A percentile compares a stretch with the other conserved stretches of the same genome.
Conservation (phyloP, 345 rosid species). For the Zanthoxylum bungeanum region DNA sequence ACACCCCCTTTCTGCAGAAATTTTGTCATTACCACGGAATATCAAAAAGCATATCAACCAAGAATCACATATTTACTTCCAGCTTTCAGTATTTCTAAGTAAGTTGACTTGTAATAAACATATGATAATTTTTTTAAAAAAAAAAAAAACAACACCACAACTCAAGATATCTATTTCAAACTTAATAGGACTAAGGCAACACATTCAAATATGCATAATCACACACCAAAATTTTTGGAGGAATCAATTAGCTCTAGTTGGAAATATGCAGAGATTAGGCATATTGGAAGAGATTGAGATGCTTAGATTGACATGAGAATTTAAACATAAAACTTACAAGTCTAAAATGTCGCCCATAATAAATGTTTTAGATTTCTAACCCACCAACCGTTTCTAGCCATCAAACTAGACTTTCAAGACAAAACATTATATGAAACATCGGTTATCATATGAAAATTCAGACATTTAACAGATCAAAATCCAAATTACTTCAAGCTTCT, state of each 20-base stretch:
- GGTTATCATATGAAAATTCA: not conserved
- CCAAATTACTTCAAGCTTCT: not conserved
- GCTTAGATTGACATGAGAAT: not conserved
- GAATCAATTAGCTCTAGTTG: too few relatives aligned
- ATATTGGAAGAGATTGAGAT: not conserved
- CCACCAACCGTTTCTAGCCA: not conserved
- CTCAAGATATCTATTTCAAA: not conserved
- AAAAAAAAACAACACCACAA: not conserved
- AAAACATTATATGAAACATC: not conserved
- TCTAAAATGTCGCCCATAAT: not conserved
- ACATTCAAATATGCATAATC: not conserved
- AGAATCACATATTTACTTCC: not conserved
- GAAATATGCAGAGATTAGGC: not conserved
- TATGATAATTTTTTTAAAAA: too few relatives aligned
- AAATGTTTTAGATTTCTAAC: not conserved
- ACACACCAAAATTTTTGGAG: too few relatives aligned
- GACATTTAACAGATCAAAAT: not conserved
- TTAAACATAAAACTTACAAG: not conserved
- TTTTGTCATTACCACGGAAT: not conserved
- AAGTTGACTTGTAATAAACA: not conserved
- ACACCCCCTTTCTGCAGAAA: conserved; percentile 36
- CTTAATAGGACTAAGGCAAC: not conserved
- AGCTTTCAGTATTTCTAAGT: not conserved
- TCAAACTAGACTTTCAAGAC: not conserved
- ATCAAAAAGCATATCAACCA: not conserved